Conservation (phyloP, 176 grass and related monocot species). For the Eragrostis nindensis region DNA sequence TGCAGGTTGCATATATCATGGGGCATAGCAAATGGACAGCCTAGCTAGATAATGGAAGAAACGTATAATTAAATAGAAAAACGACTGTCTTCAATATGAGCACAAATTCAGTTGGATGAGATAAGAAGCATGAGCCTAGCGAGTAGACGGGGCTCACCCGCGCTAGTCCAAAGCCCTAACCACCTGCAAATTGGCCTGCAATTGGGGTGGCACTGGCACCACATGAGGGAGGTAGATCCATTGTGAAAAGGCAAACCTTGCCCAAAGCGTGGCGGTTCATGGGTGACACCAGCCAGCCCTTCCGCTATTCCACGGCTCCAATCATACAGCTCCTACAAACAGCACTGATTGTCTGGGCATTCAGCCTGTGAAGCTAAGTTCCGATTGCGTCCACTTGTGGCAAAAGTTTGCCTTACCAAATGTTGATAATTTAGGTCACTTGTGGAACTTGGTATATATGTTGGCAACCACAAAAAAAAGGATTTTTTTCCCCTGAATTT, state of each 20-base stretch:
- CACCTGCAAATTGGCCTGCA: conserved; percentile 12
- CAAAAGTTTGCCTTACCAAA: neutral
- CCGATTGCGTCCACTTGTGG: neutral
- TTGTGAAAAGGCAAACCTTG: neutral
- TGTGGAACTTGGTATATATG: neutral
- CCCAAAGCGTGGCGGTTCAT: conserved; percentile 22
- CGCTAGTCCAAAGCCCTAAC: neutral
- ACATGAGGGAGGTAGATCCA: conserved; percentile 29
- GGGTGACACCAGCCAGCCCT: neutral
- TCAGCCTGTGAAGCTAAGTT: neutral
- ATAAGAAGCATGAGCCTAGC: neutral
- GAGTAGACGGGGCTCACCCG: conserved; percentile 2
- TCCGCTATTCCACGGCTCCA: neutral
- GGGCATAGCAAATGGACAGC: neutral
- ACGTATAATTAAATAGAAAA: no score
- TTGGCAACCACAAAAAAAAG: no score
- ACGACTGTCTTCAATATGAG: neutral
- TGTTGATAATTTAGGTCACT: neutral
- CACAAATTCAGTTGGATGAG: conserved; percentile 9
- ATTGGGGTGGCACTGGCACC: neutral
- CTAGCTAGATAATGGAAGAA: neutral
- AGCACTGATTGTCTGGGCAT: neutral
- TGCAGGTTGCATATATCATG: neutral
- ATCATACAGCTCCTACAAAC: neutral
- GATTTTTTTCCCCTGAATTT: no score